A percentile compares a stretch with the other conserved stretches of the same genome.
Conservation (phyloP, 2,329 filamentous ascomycete species). For the Fonsecaea pedrosoi region DNA sequence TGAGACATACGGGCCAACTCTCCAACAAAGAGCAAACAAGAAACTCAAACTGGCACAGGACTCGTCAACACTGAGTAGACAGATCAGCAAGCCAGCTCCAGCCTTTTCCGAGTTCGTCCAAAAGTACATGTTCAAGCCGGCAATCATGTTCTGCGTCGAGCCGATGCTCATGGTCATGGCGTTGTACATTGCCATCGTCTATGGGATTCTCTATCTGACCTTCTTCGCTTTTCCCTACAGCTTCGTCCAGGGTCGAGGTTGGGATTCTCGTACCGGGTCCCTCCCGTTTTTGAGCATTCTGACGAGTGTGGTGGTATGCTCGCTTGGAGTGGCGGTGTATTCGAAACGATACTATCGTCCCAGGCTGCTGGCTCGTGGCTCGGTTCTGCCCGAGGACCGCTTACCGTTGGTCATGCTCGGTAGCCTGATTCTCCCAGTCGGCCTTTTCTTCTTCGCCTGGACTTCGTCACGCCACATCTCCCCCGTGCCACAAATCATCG, state of each 20-base stretch:
- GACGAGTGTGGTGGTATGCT: slow-evolving; percentile 59
- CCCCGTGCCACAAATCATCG: slow-evolving; percentile 79
- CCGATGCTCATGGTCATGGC: slow-evolving; percentile 74
- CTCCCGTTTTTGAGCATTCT: slow-evolving; percentile 79
- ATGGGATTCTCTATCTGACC: slow-evolving; percentile 85
- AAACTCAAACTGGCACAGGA: slow-evolving; percentile 22
- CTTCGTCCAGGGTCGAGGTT: slow-evolving; percentile 75
- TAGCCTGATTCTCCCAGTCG: slow-evolving; percentile 59
- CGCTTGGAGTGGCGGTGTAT: slow-evolving; percentile 72
- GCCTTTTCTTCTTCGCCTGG: slow-evolving; percentile 66
- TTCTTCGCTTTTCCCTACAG: slow-evolving; percentile 92
- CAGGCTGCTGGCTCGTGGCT: slow-evolving; percentile 75
- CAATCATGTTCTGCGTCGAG: slow-evolving; percentile 81
- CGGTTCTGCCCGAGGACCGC: slow-evolving; percentile 69
- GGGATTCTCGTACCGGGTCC: slow-evolving; percentile 74
- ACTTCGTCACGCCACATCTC: slow-evolving; percentile 59
- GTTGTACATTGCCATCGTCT: slow-evolving; percentile 74
- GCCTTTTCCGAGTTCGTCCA: slow-evolving; percentile 24
- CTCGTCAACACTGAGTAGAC: slow-evolving; percentile 22
- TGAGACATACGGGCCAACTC: slow-evolving; percentile 42
- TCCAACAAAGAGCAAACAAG: slow-evolving; percentile 39
- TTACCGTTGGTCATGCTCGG: slow-evolving; percentile 64
- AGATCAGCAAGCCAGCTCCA: slow-evolving; percentile 32
- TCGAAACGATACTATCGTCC: slow-evolving; percentile 70
- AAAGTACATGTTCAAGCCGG: slow-evolving; percentile 52